Evolutionary conservation across 75 land plant species (phyloP).

Genomic region (Selaginella moellendorffii): DNA sequence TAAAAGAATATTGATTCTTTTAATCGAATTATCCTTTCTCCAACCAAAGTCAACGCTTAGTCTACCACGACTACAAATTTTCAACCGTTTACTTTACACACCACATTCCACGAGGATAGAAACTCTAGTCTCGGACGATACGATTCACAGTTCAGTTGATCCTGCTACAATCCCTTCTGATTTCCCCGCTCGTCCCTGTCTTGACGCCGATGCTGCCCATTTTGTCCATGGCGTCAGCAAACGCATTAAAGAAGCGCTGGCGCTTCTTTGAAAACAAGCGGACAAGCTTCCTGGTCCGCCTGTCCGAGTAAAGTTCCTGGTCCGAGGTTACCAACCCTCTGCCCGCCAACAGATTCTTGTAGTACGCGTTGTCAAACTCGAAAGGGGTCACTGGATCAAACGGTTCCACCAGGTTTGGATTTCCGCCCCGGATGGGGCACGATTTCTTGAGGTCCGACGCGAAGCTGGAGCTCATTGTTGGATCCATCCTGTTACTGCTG

Average conservation of each 20-base stretch:
- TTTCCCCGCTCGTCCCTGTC: conserved; percentile 44
- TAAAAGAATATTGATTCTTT: no score
- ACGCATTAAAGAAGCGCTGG: conserved; percentile 41
- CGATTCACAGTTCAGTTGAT: no score
- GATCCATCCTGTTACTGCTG: conserved; percentile 20
- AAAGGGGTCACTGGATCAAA: conserved; percentile 60
- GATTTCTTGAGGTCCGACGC: conserved; percentile 39
- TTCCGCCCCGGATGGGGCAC: conserved; percentile 47
- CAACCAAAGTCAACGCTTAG: no score
- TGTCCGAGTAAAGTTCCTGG: conserved; percentile 40
- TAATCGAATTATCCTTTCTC: no score
- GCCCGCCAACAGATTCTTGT: conserved; percentile 25
- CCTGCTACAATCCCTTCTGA: conserved; percentile 49
- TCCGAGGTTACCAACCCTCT: conserved; percentile 50
- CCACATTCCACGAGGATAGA: no score
- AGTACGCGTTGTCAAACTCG: conserved; percentile 45
- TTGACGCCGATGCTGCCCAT: conserved; percentile 52
- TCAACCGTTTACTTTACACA: no score
- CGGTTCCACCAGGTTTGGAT: conserved; percentile 39
- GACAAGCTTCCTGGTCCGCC: conserved; percentile 35
- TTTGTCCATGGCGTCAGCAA: conserved; percentile 48
- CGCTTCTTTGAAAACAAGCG: conserved; percentile 23
- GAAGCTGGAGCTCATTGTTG: conserved; percentile 28
- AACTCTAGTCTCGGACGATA: no score
- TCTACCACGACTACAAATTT: no score